These are phyloP conservation scores for Aureobasidium sp. DNA, from an alignment of 2,329 filamentous ascomycete species.

Conservation along the genomic window DNA sequence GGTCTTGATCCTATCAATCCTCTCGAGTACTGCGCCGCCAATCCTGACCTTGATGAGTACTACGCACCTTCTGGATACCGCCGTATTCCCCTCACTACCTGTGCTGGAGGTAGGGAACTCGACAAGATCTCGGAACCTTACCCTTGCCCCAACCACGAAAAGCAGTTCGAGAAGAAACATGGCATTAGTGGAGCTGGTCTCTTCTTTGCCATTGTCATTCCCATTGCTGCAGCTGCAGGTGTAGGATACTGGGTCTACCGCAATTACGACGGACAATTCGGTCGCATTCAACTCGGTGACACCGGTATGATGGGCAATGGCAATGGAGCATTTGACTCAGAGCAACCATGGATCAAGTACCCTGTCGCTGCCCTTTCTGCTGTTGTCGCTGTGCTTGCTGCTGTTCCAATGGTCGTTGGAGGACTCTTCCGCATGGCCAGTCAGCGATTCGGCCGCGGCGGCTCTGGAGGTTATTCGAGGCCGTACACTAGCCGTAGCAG, in stretches of 20 bases:
- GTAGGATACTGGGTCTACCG: conserved; percentile 79
- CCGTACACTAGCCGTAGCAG: conserved; percentile 83
- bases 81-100: conserved; percentile 82
- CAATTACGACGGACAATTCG: conserved; percentile 85
- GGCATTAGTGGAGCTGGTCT: conserved; percentile 64
- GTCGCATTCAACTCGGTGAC: conserved; percentile 81
- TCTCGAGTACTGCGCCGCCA: conserved; percentile 47
- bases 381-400: conserved; percentile 48
- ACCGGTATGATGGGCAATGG: conserved; percentile 24
- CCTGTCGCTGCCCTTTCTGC: conserved; percentile 49
- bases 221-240: conserved; percentile 61
- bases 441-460: conserved; percentile 39
- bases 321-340: conserved; percentile 51
- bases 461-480: conserved; percentile 47
- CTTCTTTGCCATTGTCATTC: conserved; percentile 77
- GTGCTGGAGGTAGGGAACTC: conserved; percentile 64
- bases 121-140: conserved; percentile 58
- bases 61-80: conserved; percentile 84
- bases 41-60: conserved; percentile 69
- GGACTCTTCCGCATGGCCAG: conserved; percentile 63
- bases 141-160: conserved; percentile 70
- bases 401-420: conserved; percentile 59
- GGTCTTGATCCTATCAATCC: conserved; percentile 62
- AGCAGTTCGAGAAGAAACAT: conserved; percentile 70
- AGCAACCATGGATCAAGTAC: conserved; percentile 72